Evolutionary conservation across 2,329 filamentous ascomycete species (phyloP).

Genomic region (Calonectria naviculata): DNA sequence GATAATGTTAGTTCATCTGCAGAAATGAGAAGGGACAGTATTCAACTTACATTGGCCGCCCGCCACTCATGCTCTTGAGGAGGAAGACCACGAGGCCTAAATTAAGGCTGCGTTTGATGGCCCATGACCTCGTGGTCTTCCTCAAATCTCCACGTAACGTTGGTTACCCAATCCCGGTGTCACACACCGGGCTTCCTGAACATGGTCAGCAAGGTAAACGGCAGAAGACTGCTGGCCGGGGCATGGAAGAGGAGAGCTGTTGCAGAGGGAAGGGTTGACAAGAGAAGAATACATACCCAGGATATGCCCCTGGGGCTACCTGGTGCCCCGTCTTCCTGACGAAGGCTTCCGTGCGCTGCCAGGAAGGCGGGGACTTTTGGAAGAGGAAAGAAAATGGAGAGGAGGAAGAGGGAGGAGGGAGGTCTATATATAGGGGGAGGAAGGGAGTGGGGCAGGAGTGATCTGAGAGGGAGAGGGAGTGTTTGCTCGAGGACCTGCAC

Average conservation of each 20-base stretch:
- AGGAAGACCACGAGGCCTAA: too few relatives aligned
- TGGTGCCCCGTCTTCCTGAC: background rate
- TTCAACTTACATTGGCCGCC: background rate
- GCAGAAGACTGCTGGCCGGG: background rate
- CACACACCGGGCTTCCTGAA: too few relatives aligned
- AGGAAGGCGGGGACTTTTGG: background rate
- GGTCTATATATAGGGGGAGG: constrained; percentile 21
- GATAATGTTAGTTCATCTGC: background rate
- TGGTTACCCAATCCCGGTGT: too few relatives aligned
- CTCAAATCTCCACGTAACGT: too few relatives aligned
- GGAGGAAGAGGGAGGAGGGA: background rate
- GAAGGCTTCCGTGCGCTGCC: background rate
- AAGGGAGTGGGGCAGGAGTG: constrained; percentile 20
- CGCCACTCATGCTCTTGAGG: too few relatives aligned
- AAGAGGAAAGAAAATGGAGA: constrained; percentile 6
- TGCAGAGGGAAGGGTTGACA: background rate
- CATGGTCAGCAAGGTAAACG: background rate
- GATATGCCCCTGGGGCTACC: background rate
- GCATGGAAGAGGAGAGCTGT: background rate
- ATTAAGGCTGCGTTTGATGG: too few relatives aligned
- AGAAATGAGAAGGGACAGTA: background rate
- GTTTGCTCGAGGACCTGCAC: constrained; percentile 6
- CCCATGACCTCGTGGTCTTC: too few relatives aligned
- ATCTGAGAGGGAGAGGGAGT: constrained; percentile 3
- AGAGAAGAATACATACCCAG: background rate